Evolutionary conservation across 2,329 filamentous ascomycete genomes (phyloP).

Genomic region (Alternaria atra): DNA sequence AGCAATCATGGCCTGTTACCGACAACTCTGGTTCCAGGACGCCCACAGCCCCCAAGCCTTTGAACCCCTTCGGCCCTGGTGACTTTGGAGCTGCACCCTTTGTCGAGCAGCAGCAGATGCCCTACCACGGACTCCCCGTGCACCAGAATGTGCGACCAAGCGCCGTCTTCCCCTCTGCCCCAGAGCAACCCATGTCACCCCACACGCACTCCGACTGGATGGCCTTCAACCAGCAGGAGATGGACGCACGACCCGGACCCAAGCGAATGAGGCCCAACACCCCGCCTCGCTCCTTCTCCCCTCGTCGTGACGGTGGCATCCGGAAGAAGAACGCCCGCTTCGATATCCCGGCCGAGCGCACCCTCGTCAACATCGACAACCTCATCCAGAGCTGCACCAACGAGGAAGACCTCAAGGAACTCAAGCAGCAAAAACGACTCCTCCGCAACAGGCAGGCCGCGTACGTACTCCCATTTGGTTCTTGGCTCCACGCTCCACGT

Average conservation of each 20-base stretch:
- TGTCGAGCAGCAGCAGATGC: conserved; percentile 53
- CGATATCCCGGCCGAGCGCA: conserved; percentile 93
- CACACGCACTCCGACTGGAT: conserved; percentile 69
- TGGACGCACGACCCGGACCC: conserved; percentile 57
- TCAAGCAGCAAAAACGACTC: conserved; percentile 97
- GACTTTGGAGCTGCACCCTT: conserved; percentile 61
- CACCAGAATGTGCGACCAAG: conserved; percentile 56
- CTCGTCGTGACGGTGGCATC: conserved; percentile 83
- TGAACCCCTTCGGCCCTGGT: conserved; percentile 67
- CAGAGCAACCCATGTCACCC: conserved; percentile 65
- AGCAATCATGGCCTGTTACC: conserved; percentile 68
- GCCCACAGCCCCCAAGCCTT: conserved; percentile 75
- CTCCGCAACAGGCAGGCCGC: conserved; percentile 95
- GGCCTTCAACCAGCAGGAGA: conserved; percentile 61
- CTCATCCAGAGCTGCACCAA: conserved; percentile 88
- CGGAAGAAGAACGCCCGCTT: conserved; percentile 99
- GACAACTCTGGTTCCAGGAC: conserved; percentile 76
- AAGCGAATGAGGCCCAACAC: conserved; percentile 73
- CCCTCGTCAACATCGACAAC: conserved; percentile 92
- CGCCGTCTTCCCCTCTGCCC: conserved; percentile 58
- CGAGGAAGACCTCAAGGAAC: conserved; percentile 94
- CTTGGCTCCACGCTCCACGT: conserved; percentile 41
- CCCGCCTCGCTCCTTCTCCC: conserved; percentile 76
- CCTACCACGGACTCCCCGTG: conserved; percentile 50
- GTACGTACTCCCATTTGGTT: conserved; percentile 67